Evolutionary conservation across 495 filamentous ascomycete genomes (phyloP), one percentile per base, ranked within the genome.

Genomic region (Staphylotrichum longicolle): DNA sequence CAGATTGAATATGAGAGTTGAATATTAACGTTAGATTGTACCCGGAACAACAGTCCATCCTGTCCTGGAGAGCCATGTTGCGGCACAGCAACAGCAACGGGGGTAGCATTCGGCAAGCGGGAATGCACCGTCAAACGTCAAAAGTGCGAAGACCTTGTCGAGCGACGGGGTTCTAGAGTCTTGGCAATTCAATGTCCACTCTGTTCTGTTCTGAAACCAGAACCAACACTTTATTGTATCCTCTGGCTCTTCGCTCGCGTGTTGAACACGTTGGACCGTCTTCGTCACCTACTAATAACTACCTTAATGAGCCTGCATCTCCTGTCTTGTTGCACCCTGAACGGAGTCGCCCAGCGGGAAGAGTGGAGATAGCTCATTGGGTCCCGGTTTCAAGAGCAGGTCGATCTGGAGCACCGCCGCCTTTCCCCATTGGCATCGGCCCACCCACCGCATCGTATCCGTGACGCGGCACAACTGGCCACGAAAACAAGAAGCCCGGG

Each of bases 141-240:
- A 47, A 6, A 20, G 45, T 3, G 5, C 45, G 6, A 15, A 7
- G 6, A 47, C 6, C 45, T 30, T 20, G 45, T n/a, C 14, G 15
- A 27, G 15, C 45, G 20, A 30, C 14, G 45, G 45, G 45, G 42
- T 5, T 5, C 10, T 5, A 45, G 42, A 45, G 39, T 44, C 40
- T 45, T 56, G 39, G 54, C 54, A 39, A 30, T n/a, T 32, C 54
- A 57, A 57, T 57, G 54, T 57, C 54, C 54, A 57, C 54, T 47
- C 54, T 57, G 54, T 41, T 44, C 54, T 44, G 45, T 20, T 30
- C 37, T 39, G 37, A 39, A 27, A 47, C 6, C 45, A 5, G 7
- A 15, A 20, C 45, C 45, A 4, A 5, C 14, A 14, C 15, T 27
- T 30, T 20, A 1, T 11, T 45, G 11, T 20, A 12, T 47, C 7